Evolutionary conservation across 306 rosid genomes (phyloP), one percentile per base, ranked within the genome.

Genomic region (Corylus heterophylla): DNA sequence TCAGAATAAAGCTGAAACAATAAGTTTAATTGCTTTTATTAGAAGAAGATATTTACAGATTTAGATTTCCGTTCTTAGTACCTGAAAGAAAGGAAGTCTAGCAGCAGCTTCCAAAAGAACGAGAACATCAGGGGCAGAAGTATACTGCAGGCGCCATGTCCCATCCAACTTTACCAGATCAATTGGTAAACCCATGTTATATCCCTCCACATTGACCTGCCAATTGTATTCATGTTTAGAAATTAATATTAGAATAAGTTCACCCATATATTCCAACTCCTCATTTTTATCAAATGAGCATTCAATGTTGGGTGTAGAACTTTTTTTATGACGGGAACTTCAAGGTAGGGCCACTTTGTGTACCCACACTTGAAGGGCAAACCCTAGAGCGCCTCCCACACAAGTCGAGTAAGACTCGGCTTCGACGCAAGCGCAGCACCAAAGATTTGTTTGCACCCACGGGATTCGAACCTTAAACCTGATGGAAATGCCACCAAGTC

Each of bases 51-150:
- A 81, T 66, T 62, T 25, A 54, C 47, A 39, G 80, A 72, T 3
- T 37, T 56, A 37, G 14, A 71, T 25, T 52, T 64, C 69, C 45
- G 48, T 62, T 16, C 71, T 47, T 29, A 54, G 47, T 83, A 92
- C 97, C 90, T 94, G 97, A 79, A 94, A 89, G 90, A 94, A 94
- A 74, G 97, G 97, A 67, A 94, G 85, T 47, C 87, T 87, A 25
- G 88, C 88, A 67, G 98, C 97, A 68, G 98, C 97, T 86, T 94
- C 87, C 44, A 94, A 74, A 78, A 94, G 97, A 83, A 91, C 48
- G 73, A 92, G 95, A 81, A 94, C 97, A 86, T 94, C 98, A 62
- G 97, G 81, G 50, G 98, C 97, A 13, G 97, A 92, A 45, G 98
- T 94, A 55, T 91, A 94, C 71, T 92, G 95, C 29, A 94, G 86